These are phyloP conservation scores for Thoreauomyces humboldtii DNA, from an alignment of 192 early-diverging fungal genomes.

Conservation along the genomic window DNA sequence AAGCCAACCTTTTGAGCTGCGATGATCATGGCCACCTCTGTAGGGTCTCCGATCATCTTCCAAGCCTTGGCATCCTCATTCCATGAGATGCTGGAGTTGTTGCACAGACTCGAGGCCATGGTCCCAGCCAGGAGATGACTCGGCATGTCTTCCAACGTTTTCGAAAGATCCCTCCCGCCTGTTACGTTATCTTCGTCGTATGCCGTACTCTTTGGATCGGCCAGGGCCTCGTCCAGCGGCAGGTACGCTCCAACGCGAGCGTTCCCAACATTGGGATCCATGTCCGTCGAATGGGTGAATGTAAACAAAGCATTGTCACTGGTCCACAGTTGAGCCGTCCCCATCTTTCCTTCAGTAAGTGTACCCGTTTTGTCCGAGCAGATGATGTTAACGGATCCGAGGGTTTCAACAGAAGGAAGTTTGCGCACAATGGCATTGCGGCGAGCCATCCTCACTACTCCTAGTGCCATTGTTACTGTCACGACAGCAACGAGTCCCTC, in stretches of 20 bases:
- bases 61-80: slow-evolving; percentile 57
- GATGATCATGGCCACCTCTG: slow-evolving; percentile 89
- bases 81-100: slow-evolving; percentile 73
- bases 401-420: slow-evolving; percentile 88
- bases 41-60: slow-evolving; percentile 85
- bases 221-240: slow-evolving; percentile 26
- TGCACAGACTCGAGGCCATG: slow-evolving; percentile 81
- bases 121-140: slow-evolving; percentile 56
- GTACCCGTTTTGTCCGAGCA: slow-evolving; percentile 98
- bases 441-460: slow-evolving; percentile 89
- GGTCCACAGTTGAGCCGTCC: slow-evolving; percentile 80
- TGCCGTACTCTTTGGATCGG: slow-evolving; percentile 5
- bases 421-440: slow-evolving; percentile 89
- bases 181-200: slow-evolving; percentile 7
- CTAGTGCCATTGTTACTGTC: slow-evolving; percentile 95
- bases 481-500: slow-evolving; percentile 98
- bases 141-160: slow-evolving; percentile 42
- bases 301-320: slow-evolving; percentile 68
- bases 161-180: slow-evolving; percentile 41
- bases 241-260: slow-evolving; percentile 6
- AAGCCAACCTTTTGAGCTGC: slow-evolving; percentile 83
- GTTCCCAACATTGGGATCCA: slow-evolving; percentile 40
- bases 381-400: slow-evolving; percentile 93
- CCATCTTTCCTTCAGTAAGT: slow-evolving; percentile 98
- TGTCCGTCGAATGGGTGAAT: slow-evolving; percentile 56